Base-by-base conservation (phyloP, 176 grass and related monocot genomes). In the Canna indica region DNA sequence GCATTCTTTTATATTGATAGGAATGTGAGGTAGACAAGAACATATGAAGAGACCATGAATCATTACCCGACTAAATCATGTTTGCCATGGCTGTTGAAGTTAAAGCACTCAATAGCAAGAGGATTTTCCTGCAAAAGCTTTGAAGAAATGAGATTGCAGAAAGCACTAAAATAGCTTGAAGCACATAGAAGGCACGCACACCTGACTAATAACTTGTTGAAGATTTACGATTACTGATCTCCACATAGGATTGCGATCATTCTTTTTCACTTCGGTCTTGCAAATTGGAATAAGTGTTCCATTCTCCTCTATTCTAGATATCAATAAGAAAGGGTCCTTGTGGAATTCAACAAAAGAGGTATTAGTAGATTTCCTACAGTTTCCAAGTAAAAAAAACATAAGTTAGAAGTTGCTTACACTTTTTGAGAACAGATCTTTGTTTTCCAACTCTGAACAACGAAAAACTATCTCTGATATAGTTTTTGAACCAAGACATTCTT, bases 181-280 rank as follows among this genome's bases (percentile, higher is more conserved):
- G 41, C 77, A 67, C 29, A 24, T 67, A 76, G 73, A 75, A 56
- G 71, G 72, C 71, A 31, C 54, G 74, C 88, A 80, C 84, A 88
- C 94, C 82, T 90, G 82, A 83, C 89, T 99, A 80, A 90, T 80
- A 78, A 87, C 85, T 86, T 99, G 94, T 83, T 99, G 90, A 73
- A 99, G 89, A 85, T 86, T 99, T 81, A 99, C 69, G 69, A 82
- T 77, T 38, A 88, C 78, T 58, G 94, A 84, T 71, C 85, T 99
- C 88, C 88, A 99, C 60, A 70, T 93, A 80, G 94, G 94, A 84
- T 90, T 93, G 35, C 90, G 89, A 69, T 99, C 89, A 69, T 99
- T 99, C 83, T 93, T 99, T 80, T 80, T 99, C 79, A 99, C 94
- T 93, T 99, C 94, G 68, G 94, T 99, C 86, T 90, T 99, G 69